Conservation (phyloP, 371 early-diverging fungal species). For the Mycotypha africana region DNA sequence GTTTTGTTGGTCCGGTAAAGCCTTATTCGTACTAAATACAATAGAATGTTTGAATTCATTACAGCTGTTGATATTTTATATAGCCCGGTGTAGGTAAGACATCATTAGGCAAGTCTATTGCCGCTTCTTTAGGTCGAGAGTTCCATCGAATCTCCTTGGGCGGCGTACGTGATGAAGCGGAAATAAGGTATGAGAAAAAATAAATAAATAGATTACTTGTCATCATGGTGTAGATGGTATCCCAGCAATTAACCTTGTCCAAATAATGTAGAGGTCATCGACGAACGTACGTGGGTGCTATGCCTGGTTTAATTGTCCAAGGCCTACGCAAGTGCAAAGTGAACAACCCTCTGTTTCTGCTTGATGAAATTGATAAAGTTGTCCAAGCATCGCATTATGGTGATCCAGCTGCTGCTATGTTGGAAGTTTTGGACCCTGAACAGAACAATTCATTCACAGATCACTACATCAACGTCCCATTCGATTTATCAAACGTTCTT, state of each 20-base stretch:
- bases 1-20: constrained; percentile 68
- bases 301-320: constrained; percentile 81
- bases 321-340: constrained; percentile 64
- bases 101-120: constrained; percentile 72
- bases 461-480: constrained; percentile 78
- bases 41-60: neutral
- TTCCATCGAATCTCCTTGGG: constrained; percentile 83
- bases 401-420: constrained; percentile 78
- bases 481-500: constrained; percentile 74
- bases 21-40: too few species aligned
- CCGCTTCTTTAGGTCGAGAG: constrained; percentile 67
- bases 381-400: constrained; percentile 59
- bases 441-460: constrained; percentile 76
- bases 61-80: too few species aligned
- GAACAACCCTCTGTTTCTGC: constrained; percentile 67
- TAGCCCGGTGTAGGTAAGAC: constrained; percentile 83
- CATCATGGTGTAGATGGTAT: neutral
- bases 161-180: constrained; percentile 84
- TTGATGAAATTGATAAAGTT: constrained; percentile 86
- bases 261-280: constrained; percentile 89
- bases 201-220: neutral
- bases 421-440: constrained; percentile 87
- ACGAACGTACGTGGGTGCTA: constrained; percentile 82
- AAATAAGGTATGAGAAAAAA: constrained; percentile 48
- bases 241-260: too few species aligned